A percentile compares a stretch with the other conserved stretches of the same genome.
These are phyloP conservation scores for Scheffersomyces lignosus DNA, from an alignment of 805 yeast species.

Conservation along the genomic window DNA sequence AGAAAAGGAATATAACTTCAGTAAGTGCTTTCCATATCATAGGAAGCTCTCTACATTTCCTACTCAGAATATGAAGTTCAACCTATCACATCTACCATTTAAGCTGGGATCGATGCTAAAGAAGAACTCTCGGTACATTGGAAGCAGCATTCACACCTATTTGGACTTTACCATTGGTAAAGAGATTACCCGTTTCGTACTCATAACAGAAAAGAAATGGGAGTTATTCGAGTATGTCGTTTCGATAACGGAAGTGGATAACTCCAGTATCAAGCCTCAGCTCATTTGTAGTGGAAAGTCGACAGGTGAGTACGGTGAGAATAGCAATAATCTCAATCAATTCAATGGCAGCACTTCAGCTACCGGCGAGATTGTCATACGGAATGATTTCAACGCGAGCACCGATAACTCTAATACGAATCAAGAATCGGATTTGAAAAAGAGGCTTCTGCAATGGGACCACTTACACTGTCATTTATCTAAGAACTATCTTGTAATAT, in stretches of 20 bases:
- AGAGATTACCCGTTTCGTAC: slow-evolving; percentile 61
- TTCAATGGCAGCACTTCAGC: slow-evolving; percentile 1
- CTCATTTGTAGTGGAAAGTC: slow-evolving; percentile 67
- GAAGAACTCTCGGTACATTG: slow-evolving; percentile 26
- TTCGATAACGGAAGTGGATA: slow-evolving; percentile 39
- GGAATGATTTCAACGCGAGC: slow-evolving; percentile 17
- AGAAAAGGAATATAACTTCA: slow-evolving; percentile 63
- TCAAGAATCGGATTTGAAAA: slow-evolving; percentile 26
- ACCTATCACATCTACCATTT: slow-evolving; percentile 18
- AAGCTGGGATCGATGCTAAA: slow-evolving; percentile 23
- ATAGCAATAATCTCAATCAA: slow-evolving; percentile 35
- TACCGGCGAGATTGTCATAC: slow-evolving; percentile 8
- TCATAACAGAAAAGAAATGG: slow-evolving; percentile 71
- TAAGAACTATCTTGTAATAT: slow-evolving; percentile 57
- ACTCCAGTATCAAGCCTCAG: slow-evolving; percentile 39
- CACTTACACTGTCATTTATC: slow-evolving; percentile 61
- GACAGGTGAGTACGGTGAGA: slow-evolving; percentile 66
- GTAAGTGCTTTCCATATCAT: slow-evolving; percentile 81
- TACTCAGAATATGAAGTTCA: slow-evolving; percentile 51
- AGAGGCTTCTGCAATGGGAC: slow-evolving; percentile 53
- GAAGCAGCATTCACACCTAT: slow-evolving; percentile 31
- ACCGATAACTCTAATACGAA: slow-evolving; percentile 15
- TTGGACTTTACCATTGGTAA: slow-evolving; percentile 44
- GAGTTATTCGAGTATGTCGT: slow-evolving; percentile 59
- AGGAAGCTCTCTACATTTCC: slow-evolving; percentile 56